Base-by-base conservation (phyloP, 768 basidiomycete genomes). In the Leccinum fibrillosum region DNA sequence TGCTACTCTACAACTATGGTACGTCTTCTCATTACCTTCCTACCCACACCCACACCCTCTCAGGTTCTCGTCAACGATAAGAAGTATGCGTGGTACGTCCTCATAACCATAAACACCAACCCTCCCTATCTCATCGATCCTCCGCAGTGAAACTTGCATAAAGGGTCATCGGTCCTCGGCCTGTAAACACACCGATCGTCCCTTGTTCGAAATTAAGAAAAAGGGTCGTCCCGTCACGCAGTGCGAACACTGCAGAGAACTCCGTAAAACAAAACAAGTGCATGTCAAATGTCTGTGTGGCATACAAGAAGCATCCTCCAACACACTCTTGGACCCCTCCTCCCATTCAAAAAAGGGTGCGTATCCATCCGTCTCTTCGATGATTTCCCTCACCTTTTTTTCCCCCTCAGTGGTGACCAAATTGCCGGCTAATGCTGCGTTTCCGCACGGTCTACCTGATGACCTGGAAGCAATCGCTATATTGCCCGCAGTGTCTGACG, bases 81-180 rank as follows among this genome's bases (percentile, higher is more conserved):
- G 76, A 92, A 91, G 78, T 92, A 89, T 70, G 89, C 89, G 62
- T 92, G 89, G 89, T 90, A 70, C 34, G 86, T 56, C 64, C 28
- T 28, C n/a, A 61, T 53, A n/a, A 17, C 28, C 35, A 30, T 52
- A 28, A 28, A 28, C 28, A 15, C 50, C n/a, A 26, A n/a, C 15
- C 13, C 44, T 47, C 50, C 55, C n/a, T 55, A 55, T 56, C 56
- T 42, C 56, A 55, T 55, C 44, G 44, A 52, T 54, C 28, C n/a
- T 37, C 52, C 58, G 23, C 65, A 93, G 92, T 73, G 90, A 90
- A 78, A 89, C 91, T 64, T 96, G 94, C 77, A 94, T 94, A 74
- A 94, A 94, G 76, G 94, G 93, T 17, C 93, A 96, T 75, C 85
- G 94, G 51, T 94, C 93, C 15, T 92, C 91, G 15, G 82, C 86